Base-by-base conservation (phyloP, 1,139 yeast genomes). In the Candida sanyaensis region DNA sequence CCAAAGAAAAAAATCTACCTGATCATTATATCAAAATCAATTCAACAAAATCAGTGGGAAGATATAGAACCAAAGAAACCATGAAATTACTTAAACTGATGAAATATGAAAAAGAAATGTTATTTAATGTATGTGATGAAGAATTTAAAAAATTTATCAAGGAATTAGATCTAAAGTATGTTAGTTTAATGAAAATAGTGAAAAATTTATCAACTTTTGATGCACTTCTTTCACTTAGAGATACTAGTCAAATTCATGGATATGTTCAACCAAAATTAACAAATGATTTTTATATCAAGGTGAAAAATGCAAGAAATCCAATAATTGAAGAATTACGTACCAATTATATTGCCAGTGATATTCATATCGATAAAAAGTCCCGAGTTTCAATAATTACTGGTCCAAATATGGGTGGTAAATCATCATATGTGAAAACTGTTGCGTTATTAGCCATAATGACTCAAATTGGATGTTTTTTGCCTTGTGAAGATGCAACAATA, bases 381-480 rank as follows among this genome's bases (percentile, higher is more conserved):
- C 67, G 88, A 34, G 78, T 84, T 0, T 66, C 87, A 53, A 75
- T 89, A 8, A 77, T 88, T 27, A 84, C 91, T 0, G 59, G 59
- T 17, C 59, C 91, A 0, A 85, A 85, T 53, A 85, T 85, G 91
- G 91, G 91, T 6, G 91, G 91, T 2, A 85, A 85, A 58, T 81
- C 87, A n/a, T 81, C 87, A 0, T 81, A 80, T 58, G 86, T 84
- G 27, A 74, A 86, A 39, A 87, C 83, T 51, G 72, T 82, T 9
- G 90, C 89, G 0, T 62, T 85, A 17, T 66, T 78, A 10, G 79
- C 77, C 3, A 78, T 85, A 8, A 70, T 78, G 77, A 65, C 78
- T 3, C 84, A 79, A 54, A 66, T 78, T 4, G 84, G 84, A 0
- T 73, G 82, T 49, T 78, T 63, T 53, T 45, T 61, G 37, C 76